phyloP scores from a whole-genome alignment of 129 eudicot species.

The Logfia minima region DNA sequence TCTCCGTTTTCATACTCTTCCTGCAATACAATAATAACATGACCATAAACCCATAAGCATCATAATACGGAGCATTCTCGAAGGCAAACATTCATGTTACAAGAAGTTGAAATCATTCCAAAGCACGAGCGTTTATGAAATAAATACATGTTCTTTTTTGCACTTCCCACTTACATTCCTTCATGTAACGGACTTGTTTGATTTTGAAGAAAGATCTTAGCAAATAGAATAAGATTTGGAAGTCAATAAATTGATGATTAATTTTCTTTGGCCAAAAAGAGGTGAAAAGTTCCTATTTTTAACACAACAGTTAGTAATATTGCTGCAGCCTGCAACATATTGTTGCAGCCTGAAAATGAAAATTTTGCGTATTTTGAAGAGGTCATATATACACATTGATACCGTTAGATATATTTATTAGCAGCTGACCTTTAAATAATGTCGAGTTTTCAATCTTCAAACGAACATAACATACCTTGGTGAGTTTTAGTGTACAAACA shows the following conservation, averaged over 20 bases:
- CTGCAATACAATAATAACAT: conserved; percentile 39
- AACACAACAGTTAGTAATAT: no score
- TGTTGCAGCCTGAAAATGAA: background rate
- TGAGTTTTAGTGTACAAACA: background rate
- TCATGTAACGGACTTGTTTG: background rate
- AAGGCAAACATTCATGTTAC: background rate
- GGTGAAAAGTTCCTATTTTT: background rate
- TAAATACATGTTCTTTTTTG: background rate
- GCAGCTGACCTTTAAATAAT: background rate
- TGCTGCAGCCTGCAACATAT: background rate
- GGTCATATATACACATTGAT: background rate
- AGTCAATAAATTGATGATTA: no score
- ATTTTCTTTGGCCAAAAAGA: background rate
- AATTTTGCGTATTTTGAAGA: background rate
- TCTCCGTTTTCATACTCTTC: conserved; percentile 76
- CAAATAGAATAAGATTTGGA: background rate
- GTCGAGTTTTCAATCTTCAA: background rate
- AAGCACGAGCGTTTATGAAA: no score
- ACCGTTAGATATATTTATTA: no score
- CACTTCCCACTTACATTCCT: background rate
- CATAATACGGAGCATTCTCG: background rate
- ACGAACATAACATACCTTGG: background rate
- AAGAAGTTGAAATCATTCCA: background rate
- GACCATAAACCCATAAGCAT: background rate
- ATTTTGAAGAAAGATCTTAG: background rate